phyloP scores from a whole-genome alignment of 2,329 filamentous ascomycete species.

The Aurifilum marmelostoma region DNA sequence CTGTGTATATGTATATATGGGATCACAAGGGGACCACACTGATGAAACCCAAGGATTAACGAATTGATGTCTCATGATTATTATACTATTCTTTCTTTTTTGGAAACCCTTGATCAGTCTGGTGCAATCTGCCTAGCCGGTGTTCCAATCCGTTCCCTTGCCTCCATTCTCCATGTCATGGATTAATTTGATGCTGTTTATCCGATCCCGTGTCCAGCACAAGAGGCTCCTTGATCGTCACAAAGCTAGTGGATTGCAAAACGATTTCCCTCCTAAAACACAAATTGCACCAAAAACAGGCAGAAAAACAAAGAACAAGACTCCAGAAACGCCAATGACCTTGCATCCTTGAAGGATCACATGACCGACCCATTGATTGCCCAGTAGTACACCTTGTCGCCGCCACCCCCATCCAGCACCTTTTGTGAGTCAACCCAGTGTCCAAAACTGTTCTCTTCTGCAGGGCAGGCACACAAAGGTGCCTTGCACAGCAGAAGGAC shows the following conservation, averaged over 20 bases:
- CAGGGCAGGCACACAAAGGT: no score
- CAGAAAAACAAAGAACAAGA: background rate
- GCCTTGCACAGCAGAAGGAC: no score
- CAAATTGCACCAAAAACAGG: background rate
- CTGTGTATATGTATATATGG: constrained; percentile 1
- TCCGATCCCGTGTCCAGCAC: constrained; percentile 13
- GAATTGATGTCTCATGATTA: constrained; percentile 4
- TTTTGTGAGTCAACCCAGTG: background rate
- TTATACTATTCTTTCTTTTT: background rate
- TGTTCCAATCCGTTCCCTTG: background rate
- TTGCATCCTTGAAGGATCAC: background rate
- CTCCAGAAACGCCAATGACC: background rate
- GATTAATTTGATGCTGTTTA: background rate
- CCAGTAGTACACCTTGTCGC: background rate
- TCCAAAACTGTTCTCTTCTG: background rate
- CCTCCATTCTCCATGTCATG: background rate
- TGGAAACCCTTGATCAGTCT: background rate
- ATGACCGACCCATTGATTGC: background rate
- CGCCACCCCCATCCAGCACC: background rate
- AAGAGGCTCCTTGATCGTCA: background rate
- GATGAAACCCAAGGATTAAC: background rate
- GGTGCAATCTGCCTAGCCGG: background rate
- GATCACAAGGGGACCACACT: background rate
- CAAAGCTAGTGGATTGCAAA: background rate
- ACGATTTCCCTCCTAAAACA: no score